phyloP scores from a whole-genome alignment of 2,329 filamentous ascomycete genomes.

The Cercospora citrullina region DNA sequence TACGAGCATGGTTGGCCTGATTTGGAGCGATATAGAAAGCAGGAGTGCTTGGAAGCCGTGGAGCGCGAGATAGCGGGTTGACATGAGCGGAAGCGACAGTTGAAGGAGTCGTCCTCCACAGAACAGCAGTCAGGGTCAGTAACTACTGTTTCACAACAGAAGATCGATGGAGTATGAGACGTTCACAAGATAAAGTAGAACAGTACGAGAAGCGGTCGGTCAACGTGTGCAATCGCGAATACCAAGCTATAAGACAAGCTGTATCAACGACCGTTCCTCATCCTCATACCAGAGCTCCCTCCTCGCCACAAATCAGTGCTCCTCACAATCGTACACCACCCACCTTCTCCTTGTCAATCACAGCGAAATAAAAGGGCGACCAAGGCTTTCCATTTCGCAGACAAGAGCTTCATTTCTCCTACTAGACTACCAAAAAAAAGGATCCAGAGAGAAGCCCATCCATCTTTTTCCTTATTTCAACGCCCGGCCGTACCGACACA shows the following conservation, averaged over 20 bases:
- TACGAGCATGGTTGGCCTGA: not conserved
- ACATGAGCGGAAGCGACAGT: not conserved
- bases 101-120: no score
- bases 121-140: not conserved
- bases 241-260: constrained; percentile 1
- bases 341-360: no score
- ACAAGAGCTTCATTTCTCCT: not conserved
- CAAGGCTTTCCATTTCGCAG: not conserved
- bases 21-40: not conserved
- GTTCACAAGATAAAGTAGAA: not conserved
- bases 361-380: not conserved
- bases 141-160: not conserved
- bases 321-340: no score
- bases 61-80: not conserved
- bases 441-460: not conserved
- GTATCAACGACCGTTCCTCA: not conserved
- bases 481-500: constrained; percentile 9
- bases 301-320: no score
- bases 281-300: not conserved
- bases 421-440: not conserved
- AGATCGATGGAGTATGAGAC: not conserved
- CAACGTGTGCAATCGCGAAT: not conserved
- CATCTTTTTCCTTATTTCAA: constrained; percentile 8
- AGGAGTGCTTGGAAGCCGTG: not conserved
- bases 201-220: no score